Conservation (phyloP, 2,329 filamentous ascomycete species). For the Ophiosphaerella herpotricha region DNA sequence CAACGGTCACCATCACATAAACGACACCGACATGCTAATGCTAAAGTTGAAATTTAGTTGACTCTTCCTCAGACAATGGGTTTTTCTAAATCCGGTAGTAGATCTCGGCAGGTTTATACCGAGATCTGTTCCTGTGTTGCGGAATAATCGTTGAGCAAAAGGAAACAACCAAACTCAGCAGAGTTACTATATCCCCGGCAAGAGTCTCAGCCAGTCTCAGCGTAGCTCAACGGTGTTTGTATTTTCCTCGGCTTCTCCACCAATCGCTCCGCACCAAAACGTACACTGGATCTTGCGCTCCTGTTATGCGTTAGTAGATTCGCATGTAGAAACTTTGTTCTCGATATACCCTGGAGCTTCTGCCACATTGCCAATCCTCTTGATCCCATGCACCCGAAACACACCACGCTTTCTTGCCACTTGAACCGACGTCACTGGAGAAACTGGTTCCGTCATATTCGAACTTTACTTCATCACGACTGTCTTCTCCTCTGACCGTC, state of each 20-base stretch:
- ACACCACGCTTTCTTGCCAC: constrained; percentile 9
- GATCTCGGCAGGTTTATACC: too few species aligned
- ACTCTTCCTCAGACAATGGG: too few species aligned
- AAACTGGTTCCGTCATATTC: constrained; percentile 7
- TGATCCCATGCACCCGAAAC: constrained; percentile 8
- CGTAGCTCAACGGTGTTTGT: constrained; percentile 1
- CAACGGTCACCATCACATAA: too few species aligned
- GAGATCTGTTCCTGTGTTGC: too few species aligned
- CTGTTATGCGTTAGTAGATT: constrained; percentile 7
- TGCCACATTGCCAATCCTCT: background rate
- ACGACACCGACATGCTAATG: too few species aligned
- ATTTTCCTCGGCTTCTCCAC: constrained; percentile 3
- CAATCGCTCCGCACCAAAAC: constrained; percentile 15
- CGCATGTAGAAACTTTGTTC: background rate
- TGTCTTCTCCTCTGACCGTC: constrained; percentile 8
- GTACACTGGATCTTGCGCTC: constrained; percentile 17
- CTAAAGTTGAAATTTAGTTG: too few species aligned
- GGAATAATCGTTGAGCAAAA: too few species aligned
- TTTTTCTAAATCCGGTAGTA: too few species aligned
- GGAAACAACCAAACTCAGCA: too few species aligned
- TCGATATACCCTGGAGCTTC: constrained; percentile 10
- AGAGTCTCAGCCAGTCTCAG: background rate
- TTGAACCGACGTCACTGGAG: constrained; percentile 1
- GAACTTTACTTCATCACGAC: constrained; percentile 9
- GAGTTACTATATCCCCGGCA: too few species aligned